These are phyloP conservation scores for Lactifluus volemus DNA, from an alignment of 768 basidiomycete species.

Conservation along the genomic window DNA sequence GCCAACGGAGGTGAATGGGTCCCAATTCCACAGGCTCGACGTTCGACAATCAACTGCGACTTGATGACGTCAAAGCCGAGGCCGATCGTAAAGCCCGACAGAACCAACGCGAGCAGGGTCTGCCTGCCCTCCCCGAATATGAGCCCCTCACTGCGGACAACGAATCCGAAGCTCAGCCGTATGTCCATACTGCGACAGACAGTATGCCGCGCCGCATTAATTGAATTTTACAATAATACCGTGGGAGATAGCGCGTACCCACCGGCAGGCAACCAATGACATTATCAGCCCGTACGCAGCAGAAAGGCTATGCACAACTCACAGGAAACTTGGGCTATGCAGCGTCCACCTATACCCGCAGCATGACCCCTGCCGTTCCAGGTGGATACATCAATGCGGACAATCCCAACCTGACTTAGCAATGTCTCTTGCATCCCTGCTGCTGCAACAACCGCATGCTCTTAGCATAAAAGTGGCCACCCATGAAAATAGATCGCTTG, in stretches of 20 bases:
- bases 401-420: not conserved
- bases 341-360: conserved; percentile 28
- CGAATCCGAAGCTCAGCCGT: conserved; percentile 34
- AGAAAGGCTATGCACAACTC: conserved; percentile 33
- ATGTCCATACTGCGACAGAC: conserved; percentile 28
- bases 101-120: conserved; percentile 49
- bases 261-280: conserved; percentile 24
- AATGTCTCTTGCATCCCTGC: too few relatives aligned
- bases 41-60: conserved; percentile 58
- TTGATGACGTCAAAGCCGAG: conserved; percentile 83
- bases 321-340: conserved; percentile 34
- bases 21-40: conserved; percentile 23
- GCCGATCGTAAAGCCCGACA: conserved; percentile 72
- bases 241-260: conserved; percentile 34
- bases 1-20: conserved; percentile 12
- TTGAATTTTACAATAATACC: conserved; percentile 56
- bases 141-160: conserved; percentile 47
- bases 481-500: too few relatives aligned
- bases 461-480: too few relatives aligned
- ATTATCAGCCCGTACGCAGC: conserved; percentile 20
- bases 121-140: conserved; percentile 69
- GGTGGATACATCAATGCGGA: conserved; percentile 5
- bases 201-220: conserved; percentile 68
- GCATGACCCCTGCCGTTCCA: conserved; percentile 15
- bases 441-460: too few relatives aligned